Percentiles rank a stretch among this genome's conserved stretches.
phyloP scores from a whole-genome alignment of 768 basidiomycete species.

The Rossbeevera mucosa region DNA sequence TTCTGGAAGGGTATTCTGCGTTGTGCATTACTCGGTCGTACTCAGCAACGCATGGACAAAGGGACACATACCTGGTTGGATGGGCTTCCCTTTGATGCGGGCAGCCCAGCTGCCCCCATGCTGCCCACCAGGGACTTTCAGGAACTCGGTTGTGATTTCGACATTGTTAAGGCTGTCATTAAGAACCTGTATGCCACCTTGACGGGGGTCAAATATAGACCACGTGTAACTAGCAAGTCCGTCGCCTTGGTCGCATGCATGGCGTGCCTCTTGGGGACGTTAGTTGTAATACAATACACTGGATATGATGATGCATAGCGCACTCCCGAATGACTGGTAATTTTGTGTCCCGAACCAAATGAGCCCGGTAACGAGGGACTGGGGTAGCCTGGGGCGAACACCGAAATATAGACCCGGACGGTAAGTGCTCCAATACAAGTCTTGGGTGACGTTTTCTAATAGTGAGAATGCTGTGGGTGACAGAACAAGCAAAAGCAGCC shows the following conservation, averaged over 20 bases:
- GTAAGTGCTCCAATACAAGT: conserved; percentile 71
- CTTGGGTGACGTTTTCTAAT: conserved; percentile 34
- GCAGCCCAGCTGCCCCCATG: conserved; percentile 89
- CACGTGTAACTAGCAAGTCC: conserved; percentile 79
- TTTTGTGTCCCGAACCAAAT: conserved; percentile 92
- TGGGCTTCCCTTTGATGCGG: conserved; percentile 74
- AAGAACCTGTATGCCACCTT: conserved; percentile 82
- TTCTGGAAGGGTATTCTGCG: conserved; percentile 47
- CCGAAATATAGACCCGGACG: conserved; percentile 96
- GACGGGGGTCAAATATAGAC: conserved; percentile 81
- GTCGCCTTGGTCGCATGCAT: conserved; percentile 87
- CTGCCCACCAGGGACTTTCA: conserved; percentile 80
- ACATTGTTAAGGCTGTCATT: conserved; percentile 82
- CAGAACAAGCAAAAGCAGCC: conserved; percentile 26
- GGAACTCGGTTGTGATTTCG: conserved; percentile 74
- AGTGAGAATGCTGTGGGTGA: conserved; percentile 16
- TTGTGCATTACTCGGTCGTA: conserved; percentile 25
- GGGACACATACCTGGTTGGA: conserved; percentile 49
- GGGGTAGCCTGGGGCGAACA: conserved; percentile 75
- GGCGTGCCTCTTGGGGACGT: conserved; percentile 56
- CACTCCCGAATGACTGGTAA: conserved; percentile 65
- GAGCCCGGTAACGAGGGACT: conserved; percentile 89
- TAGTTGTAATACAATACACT: not conserved
- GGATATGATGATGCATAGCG: conserved; percentile 27
- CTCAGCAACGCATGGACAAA: not conserved